Percentiles rank a stretch among this genome's conserved stretches.
Evolutionary conservation across 2,329 filamentous ascomycete species (phyloP).

Genomic region (Venturia carpophila): DNA sequence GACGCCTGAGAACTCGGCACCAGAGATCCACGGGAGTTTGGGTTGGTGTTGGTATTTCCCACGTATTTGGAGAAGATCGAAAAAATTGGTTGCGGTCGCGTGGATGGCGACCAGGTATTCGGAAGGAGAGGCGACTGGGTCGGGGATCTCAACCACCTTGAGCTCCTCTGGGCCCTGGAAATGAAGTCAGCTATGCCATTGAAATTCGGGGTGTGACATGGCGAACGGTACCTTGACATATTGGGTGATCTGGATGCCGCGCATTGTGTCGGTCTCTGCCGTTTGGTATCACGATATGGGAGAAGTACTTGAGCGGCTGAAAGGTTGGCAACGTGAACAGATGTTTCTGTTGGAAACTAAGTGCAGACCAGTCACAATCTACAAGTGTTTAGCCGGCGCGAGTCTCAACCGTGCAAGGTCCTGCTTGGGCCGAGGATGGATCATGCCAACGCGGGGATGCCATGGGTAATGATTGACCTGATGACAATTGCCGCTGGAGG

Average conservation of each 20-base stretch:
- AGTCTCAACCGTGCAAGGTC: not conserved
- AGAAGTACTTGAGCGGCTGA: not conserved
- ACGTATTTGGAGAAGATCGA: constrained; percentile 89
- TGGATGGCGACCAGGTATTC: constrained; percentile 85
- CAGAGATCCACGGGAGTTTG: constrained; percentile 78
- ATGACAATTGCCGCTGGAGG: too few relatives aligned
- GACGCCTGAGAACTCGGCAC: constrained; percentile 77
- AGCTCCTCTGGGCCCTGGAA: constrained; percentile 69
- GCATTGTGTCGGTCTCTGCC: constrained; percentile 44
- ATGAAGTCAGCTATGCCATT: constrained; percentile 15
- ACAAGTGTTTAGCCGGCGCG: not conserved
- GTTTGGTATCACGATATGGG: not conserved
- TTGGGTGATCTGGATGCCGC: constrained; percentile 63
- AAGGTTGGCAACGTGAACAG: not conserved
- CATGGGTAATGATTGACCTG: not conserved
- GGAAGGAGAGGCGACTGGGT: constrained; percentile 60
- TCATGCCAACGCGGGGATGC: not conserved
- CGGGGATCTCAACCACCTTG: constrained; percentile 63
- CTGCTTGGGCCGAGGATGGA: not conserved
- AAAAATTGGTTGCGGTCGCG: constrained; percentile 89
- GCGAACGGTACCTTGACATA: constrained; percentile 57
- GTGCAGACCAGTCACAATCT: too few relatives aligned
- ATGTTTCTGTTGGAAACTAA: not conserved
- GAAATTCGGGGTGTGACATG: constrained; percentile 23
- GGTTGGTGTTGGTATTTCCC: constrained; percentile 95